Percentiles rank a stretch among this genome's conserved stretches.
Conservation (phyloP, 2,329 filamentous ascomycete genomes). For the Hymenotorrendiella dingleyae region DNA sequence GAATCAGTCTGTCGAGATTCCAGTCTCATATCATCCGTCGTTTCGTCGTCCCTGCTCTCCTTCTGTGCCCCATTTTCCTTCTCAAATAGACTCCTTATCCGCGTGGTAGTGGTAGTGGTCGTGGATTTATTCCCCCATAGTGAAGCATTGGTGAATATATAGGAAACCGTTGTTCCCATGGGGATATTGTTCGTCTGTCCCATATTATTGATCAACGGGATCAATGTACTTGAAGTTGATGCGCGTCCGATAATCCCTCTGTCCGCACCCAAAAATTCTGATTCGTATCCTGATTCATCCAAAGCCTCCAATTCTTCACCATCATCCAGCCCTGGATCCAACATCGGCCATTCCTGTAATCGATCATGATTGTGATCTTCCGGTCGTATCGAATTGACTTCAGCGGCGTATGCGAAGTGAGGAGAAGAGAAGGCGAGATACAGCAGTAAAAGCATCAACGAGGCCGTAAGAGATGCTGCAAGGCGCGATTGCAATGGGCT, state of each 20-base stretch:
- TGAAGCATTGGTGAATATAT: constrained; percentile 54
- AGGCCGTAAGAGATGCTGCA: constrained; percentile 58
- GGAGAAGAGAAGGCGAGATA: constrained; percentile 55
- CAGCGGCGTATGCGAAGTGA: constrained; percentile 56
- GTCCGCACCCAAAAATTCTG: constrained; percentile 56
- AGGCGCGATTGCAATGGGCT: constrained; percentile 68
- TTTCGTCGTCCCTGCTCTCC: constrained; percentile 7
- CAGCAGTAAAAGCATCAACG: constrained; percentile 52
- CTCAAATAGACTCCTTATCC: constrained; percentile 15
- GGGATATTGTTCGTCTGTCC: constrained; percentile 53
- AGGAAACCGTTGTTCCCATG: constrained; percentile 57
- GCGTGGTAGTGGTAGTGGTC: constrained; percentile 10
- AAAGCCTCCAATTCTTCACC: constrained; percentile 30
- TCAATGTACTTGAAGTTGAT: constrained; percentile 40
- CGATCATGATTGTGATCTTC: constrained; percentile 43
- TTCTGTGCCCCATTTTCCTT: constrained; percentile 12
- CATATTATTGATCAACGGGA: constrained; percentile 58
- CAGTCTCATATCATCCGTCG: constrained; percentile 9
- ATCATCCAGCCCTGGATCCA: constrained; percentile 26
- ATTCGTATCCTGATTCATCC: constrained; percentile 44
- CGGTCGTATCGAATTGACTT: constrained; percentile 40
- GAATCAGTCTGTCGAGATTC: constrained; percentile 15
- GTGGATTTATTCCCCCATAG: constrained; percentile 41
- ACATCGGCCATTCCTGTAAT: constrained; percentile 32
- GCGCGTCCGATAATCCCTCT: constrained; percentile 58